A percentile compares a stretch with the other conserved stretches of the same genome.
Evolutionary conservation across 495 filamentous ascomycete genomes (phyloP).

Genomic region (Neurospora sp.): DNA sequence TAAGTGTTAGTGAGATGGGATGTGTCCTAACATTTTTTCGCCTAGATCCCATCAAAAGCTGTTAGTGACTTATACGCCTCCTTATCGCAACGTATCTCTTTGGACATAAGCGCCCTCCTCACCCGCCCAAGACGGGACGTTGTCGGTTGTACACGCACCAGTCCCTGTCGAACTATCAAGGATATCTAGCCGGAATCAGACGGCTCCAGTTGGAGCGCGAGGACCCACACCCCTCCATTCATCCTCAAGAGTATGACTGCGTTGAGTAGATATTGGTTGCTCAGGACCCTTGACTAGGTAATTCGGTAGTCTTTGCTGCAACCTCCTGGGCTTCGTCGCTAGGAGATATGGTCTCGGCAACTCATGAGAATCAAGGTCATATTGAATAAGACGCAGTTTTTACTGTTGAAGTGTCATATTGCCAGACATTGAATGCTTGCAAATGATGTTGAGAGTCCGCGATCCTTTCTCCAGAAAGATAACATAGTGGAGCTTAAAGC

Average conservation of each 20-base stretch:
- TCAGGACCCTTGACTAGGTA: not conserved
- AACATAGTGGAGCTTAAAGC: not conserved
- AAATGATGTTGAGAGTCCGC: not conserved
- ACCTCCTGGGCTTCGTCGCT: not conserved
- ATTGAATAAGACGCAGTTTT: not conserved
- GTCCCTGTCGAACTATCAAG: too few relatives aligned
- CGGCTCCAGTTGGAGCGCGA: not conserved
- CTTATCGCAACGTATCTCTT: not conserved
- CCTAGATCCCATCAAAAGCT: not conserved
- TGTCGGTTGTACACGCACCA: too few relatives aligned
- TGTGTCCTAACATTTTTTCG: not conserved
- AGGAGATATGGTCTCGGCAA: not conserved
- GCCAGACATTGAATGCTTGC: not conserved
- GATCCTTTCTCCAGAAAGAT: too few relatives aligned
- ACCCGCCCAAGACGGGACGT: not conserved
- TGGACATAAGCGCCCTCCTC: not conserved
- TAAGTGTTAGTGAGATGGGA: not conserved
- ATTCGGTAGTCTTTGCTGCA: not conserved
- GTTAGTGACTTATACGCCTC: not conserved
- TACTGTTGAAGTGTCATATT: not conserved
- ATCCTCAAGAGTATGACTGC: not conserved
- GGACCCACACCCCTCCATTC: not conserved
- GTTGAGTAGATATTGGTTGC: not conserved
- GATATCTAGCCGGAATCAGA: too few relatives aligned
- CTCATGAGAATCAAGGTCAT: not conserved